Percentiles rank a stretch among this genome's conserved stretches.
phyloP scores from a whole-genome alignment of 768 basidiomycete genomes.

The Rhodocollybia butyracea region DNA sequence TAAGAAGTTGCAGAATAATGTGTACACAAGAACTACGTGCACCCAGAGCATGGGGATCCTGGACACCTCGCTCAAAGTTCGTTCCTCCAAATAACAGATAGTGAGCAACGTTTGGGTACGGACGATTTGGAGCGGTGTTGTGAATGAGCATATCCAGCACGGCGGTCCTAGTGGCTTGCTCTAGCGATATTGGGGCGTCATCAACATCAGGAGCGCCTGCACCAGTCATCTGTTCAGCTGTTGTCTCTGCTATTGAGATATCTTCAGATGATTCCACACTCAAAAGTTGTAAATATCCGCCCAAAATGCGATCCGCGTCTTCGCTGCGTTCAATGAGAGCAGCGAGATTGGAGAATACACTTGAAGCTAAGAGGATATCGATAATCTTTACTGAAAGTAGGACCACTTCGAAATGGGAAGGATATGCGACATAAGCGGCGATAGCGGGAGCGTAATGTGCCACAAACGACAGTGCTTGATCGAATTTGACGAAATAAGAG shows the following conservation, averaged over 20 bases:
- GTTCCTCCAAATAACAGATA: slow-evolving; percentile 76
- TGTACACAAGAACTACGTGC: slow-evolving; percentile 73
- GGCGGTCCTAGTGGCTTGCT: slow-evolving; percentile 70
- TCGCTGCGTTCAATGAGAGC: slow-evolving; percentile 76
- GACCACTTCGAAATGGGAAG: slow-evolving; percentile 68
- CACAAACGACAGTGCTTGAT: slow-evolving; percentile 69
- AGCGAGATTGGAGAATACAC: slow-evolving; percentile 68
- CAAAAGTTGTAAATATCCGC: slow-evolving; percentile 70
- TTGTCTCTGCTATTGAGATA: slow-evolving; percentile 53
- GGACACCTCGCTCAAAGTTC: slow-evolving; percentile 60
- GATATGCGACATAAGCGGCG: slow-evolving; percentile 74
- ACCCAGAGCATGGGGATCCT: slow-evolving; percentile 76
- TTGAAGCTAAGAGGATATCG: slow-evolving; percentile 58
- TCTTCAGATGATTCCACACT: slow-evolving; percentile 60
- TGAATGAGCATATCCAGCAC: slow-evolving; percentile 81
- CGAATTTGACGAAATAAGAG: slow-evolving; percentile 70
- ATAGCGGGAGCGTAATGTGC: slow-evolving; percentile 76
- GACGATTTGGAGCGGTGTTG: slow-evolving; percentile 58
- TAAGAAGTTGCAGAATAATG: slow-evolving; percentile 75
- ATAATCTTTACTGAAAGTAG: slow-evolving; percentile 80
- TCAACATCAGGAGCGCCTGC: slow-evolving; percentile 67
- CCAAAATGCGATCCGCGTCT: slow-evolving; percentile 83
- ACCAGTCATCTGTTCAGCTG: slow-evolving; percentile 63
- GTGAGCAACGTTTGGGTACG: slow-evolving; percentile 84
- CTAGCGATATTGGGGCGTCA: slow-evolving; percentile 41